These are phyloP conservation scores for Chamaenerion angustifolium DNA, from an alignment of 345 rosid genomes.

Conservation along the genomic window DNA sequence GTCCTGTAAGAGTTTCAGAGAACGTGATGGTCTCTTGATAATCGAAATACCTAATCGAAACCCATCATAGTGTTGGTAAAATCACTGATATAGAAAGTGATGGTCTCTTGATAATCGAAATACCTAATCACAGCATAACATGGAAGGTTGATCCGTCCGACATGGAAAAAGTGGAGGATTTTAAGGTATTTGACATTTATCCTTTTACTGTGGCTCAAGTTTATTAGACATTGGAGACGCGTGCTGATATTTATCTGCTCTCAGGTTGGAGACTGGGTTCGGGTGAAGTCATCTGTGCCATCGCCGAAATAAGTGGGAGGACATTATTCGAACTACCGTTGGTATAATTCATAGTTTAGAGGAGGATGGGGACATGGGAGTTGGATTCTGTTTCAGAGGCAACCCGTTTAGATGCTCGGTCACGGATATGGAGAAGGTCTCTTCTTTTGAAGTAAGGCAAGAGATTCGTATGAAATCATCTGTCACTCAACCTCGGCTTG, in stretches of 20 bases:
- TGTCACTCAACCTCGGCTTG: slow-evolving; percentile 78
- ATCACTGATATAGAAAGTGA: slow-evolving; percentile 86
- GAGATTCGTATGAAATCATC: slow-evolving; percentile 73
- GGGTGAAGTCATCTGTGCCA: slow-evolving; percentile 84
- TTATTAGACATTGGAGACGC: background rate
- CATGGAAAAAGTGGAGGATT: slow-evolving; percentile 96
- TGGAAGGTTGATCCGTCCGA: slow-evolving; percentile 99
- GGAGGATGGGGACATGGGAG: slow-evolving; percentile 86
- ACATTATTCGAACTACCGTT: slow-evolving; percentile 59
- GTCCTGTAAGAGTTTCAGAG: no score
- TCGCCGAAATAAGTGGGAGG: slow-evolving; percentile 98
- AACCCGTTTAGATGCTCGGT: slow-evolving; percentile 85
- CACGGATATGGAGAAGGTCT: slow-evolving; percentile 83
- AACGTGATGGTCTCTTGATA: no score
- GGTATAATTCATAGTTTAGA: slow-evolving; percentile 91
- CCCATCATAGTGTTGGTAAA: slow-evolving; percentile 96
- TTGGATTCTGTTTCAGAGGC: slow-evolving; percentile 91
- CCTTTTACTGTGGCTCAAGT: background rate
- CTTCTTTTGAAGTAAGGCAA: slow-evolving; percentile 77
- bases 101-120: slow-evolving; percentile 86
- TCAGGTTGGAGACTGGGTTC: slow-evolving; percentile 98
- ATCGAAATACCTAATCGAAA: no score
- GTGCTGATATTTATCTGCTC: background rate
- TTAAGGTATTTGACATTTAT: slow-evolving; percentile 41
- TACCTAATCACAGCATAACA: slow-evolving; percentile 77